Percentiles rank a stretch among this genome's conserved stretches.
Evolutionary conservation across 371 early-diverging fungal genomes (phyloP).

Genomic region (Mucor sp.): DNA sequence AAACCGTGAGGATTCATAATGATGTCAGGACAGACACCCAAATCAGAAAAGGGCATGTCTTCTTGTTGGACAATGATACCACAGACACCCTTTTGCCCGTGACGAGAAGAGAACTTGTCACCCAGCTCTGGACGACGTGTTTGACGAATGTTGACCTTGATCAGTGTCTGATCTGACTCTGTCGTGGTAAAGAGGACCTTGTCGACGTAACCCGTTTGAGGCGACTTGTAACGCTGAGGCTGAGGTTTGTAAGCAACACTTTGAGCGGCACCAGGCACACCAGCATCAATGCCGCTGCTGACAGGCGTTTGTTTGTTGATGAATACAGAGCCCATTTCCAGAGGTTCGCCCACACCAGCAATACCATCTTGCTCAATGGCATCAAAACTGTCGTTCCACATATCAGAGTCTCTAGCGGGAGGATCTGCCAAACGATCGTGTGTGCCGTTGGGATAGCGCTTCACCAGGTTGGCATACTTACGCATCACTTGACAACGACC

Average conservation of each 20-base stretch:
- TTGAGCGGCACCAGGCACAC: slow-evolving; percentile 54
- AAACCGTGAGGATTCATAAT: slow-evolving; percentile 99
- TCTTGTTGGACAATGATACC: slow-evolving; percentile 97
- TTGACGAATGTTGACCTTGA: slow-evolving; percentile 97
- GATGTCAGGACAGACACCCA: slow-evolving; percentile 97
- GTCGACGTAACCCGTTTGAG: slow-evolving; percentile 83
- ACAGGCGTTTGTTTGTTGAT: slow-evolving; percentile 91
- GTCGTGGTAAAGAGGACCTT: slow-evolving; percentile 94
- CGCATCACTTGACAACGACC: slow-evolving; percentile 97
- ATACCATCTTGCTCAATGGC: slow-evolving; percentile 89
- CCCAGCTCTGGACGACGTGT: slow-evolving; percentile 99
- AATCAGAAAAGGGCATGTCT: slow-evolving; percentile 99
- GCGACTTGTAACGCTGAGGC: slow-evolving; percentile 88
- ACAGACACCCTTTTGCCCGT: slow-evolving; percentile 99
- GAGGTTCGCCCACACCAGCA: slow-evolving; percentile 84
- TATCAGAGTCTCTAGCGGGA: slow-evolving; percentile 51
- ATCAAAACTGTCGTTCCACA: slow-evolving; percentile 58
- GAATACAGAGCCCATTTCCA: slow-evolving; percentile 74
- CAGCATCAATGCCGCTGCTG: slow-evolving; percentile 65
- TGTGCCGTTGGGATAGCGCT: slow-evolving; percentile 86
- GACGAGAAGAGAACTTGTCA: slow-evolving; percentile 99
- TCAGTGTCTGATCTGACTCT: slow-evolving; percentile 90
- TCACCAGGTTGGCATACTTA: slow-evolving; percentile 81
- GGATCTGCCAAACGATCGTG: slow-evolving; percentile 90
- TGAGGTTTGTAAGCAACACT: slow-evolving; percentile 71